These are phyloP conservation scores for Candida andamanensis DNA, from an alignment of 805 yeast genomes.

Conservation along the genomic window DNA sequence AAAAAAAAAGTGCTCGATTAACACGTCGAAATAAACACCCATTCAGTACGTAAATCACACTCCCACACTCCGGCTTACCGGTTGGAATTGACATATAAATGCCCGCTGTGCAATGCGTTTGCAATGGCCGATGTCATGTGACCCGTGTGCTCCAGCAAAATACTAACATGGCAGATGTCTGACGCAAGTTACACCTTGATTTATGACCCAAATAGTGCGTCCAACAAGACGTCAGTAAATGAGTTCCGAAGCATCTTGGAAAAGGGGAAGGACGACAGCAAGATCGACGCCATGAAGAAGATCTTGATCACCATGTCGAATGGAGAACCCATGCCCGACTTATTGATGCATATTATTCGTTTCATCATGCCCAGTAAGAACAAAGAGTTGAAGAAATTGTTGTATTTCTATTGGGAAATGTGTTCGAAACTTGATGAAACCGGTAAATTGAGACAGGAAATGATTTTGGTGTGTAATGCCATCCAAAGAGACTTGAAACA, in stretches of 20 bases:
- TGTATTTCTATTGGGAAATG: constrained; percentile 96
- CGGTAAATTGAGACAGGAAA: constrained; percentile 94
- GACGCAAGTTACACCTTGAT: constrained; percentile 57
- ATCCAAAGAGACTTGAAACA: constrained; percentile 96
- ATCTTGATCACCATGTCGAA: constrained; percentile 83
- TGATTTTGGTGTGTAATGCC: constrained; percentile 97
- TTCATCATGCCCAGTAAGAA: constrained; percentile 94
- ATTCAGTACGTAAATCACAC: constrained; percentile 1
- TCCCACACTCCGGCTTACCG: no score
- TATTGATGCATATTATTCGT: constrained; percentile 94
- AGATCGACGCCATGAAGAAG: constrained; percentile 84
- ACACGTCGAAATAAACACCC: constrained; percentile 16
- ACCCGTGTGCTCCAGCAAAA: no score
- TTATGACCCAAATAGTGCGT: constrained; percentile 68
- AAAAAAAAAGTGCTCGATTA: no score
- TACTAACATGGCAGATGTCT: no score
- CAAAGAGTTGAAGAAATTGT: constrained; percentile 85
- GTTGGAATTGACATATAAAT: no score
- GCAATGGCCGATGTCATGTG: no score
- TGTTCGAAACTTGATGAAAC: constrained; percentile 85
- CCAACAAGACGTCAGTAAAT: constrained; percentile 55
- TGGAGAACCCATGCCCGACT: constrained; percentile 88
- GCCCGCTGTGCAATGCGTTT: no score
- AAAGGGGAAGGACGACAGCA: constrained; percentile 83
- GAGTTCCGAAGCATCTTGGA: constrained; percentile 79